These are phyloP conservation scores for Eimeria sp. DNA, from an alignment of 169 alveolate genomes.

Conservation along the genomic window DNA sequence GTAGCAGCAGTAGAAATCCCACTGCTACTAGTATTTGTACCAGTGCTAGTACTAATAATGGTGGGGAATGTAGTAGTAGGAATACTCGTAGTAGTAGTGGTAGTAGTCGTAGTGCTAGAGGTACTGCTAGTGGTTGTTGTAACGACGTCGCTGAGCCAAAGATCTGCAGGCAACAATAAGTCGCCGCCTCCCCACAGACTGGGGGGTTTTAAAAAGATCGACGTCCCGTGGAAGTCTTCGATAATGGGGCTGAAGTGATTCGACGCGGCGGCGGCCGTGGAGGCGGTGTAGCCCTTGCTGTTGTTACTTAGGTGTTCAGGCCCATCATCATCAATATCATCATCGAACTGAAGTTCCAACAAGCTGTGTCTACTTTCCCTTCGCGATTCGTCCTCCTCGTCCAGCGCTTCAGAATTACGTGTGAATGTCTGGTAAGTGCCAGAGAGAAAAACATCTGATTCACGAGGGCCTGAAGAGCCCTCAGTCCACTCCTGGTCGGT, in stretches of 20 bases:
- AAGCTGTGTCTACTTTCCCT: background rate
- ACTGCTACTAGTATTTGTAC: too few species aligned
- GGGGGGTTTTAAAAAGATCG: background rate
- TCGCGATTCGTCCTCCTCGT: background rate
- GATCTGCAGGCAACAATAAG: background rate
- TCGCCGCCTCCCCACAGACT: background rate
- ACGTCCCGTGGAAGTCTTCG: background rate
- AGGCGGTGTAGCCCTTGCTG: background rate
- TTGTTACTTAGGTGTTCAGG: background rate
- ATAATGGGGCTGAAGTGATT: background rate
- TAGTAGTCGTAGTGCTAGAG: background rate
- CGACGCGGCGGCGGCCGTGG: background rate
- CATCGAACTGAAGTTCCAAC: background rate
- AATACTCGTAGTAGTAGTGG: background rate
- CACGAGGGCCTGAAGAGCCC: background rate
- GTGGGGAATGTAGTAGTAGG: too few species aligned
- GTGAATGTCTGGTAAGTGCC: background rate
- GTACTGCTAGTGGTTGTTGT: background rate
- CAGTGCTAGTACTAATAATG: too few species aligned
- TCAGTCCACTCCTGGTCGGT: background rate
- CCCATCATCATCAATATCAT: too few species aligned
- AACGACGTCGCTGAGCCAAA: background rate
- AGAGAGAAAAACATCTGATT: background rate
- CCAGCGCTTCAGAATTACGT: background rate
- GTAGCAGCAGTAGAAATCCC: background rate